Conservation (phyloP, 352 stramenopile genomes). For the Phytophthora crassamura region DNA sequence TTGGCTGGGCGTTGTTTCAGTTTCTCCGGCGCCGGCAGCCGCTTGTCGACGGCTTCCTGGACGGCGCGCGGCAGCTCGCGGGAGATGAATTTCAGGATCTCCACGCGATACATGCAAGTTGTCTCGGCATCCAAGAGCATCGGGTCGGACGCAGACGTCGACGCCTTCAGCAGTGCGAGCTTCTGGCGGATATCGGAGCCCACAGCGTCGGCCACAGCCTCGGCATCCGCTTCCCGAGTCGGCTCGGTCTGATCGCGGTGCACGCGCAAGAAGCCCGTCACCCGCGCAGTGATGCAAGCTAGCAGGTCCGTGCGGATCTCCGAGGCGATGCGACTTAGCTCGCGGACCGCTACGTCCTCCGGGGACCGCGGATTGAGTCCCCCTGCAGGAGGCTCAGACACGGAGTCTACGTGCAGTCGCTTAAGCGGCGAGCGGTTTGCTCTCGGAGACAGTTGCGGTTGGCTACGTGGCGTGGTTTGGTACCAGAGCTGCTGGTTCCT, state of each 20-base stretch:
- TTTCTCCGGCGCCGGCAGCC: conserved; percentile 60
- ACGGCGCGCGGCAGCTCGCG: conserved; percentile 79
- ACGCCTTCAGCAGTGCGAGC: conserved; percentile 54
- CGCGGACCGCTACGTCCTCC: conserved; percentile 63
- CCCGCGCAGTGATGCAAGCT: conserved; percentile 68
- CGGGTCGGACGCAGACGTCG: conserved; percentile 25
- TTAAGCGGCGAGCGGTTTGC: conserved; percentile 33
- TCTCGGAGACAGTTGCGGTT: conserved; percentile 35
- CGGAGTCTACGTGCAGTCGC: conserved; percentile 32
- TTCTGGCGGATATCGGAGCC: conserved; percentile 70
- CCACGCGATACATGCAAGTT: conserved; percentile 82
- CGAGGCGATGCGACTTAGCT: conserved; percentile 64
- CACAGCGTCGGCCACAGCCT: conserved; percentile 58
- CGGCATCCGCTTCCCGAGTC: conserved; percentile 39
- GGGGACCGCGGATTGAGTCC: conserved; percentile 27
- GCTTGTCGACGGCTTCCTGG: conserved; percentile 73
- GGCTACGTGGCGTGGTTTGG: conserved; percentile 18
- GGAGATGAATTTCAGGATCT: conserved; percentile 88
- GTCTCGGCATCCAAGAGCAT: conserved; percentile 64
- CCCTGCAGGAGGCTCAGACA: conserved; percentile 10
- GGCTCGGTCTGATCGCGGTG: conserved; percentile 43
- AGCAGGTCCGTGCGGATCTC: conserved; percentile 72
- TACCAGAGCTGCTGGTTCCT: conserved; percentile 36
- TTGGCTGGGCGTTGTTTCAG: conserved; percentile 53
- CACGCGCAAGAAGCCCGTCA: conserved; percentile 69